phyloP scores from a whole-genome alignment of 192 early-diverging fungal species.

The Cladochytrium replicatum region DNA sequence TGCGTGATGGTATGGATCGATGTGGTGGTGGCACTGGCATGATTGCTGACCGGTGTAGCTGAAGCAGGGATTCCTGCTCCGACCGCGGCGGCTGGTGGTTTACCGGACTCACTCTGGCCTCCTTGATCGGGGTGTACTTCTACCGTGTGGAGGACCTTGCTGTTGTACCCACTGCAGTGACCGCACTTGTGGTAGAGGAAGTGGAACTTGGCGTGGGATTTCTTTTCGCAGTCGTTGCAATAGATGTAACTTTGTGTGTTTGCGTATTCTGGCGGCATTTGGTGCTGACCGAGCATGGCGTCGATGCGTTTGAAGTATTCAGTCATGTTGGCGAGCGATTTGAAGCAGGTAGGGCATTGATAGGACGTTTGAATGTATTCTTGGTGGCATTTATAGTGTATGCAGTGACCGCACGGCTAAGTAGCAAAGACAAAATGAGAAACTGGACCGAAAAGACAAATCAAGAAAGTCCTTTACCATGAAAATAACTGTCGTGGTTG shows the following conservation, averaged over 20 bases:
- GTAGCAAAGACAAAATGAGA: slow-evolving; percentile 1
- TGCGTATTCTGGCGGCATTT: slow-evolving; percentile 86
- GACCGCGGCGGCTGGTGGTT: too few relatives aligned
- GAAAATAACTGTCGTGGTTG: slow-evolving; percentile 66
- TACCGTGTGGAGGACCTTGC: slow-evolving; percentile 61
- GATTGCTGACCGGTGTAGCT: too few relatives aligned
- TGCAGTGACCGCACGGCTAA: slow-evolving; percentile 83
- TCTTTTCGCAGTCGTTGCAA: slow-evolving; percentile 93
- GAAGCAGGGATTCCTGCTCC: too few relatives aligned
- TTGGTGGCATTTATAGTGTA: slow-evolving; percentile 78
- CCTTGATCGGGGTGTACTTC: too few relatives aligned
- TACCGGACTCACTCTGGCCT: too few relatives aligned
- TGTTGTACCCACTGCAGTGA: slow-evolving; percentile 83
- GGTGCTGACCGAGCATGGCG: slow-evolving; percentile 59
- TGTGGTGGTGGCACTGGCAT: too few relatives aligned
- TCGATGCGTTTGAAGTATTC: slow-evolving; percentile 79
- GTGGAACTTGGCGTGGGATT: slow-evolving; percentile 76
- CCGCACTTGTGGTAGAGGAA: slow-evolving; percentile 95
- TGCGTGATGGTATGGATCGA: too few relatives aligned
- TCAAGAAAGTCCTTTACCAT: slow-evolving; percentile 47
- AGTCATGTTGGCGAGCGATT: slow-evolving; percentile 78
- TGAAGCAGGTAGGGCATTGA: slow-evolving; percentile 90
- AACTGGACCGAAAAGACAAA: background rate
- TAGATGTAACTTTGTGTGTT: slow-evolving; percentile 62
- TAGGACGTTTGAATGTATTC: slow-evolving; percentile 82